A percentile compares a stretch with the other conserved stretches of the same genome.
These are phyloP conservation scores for Yamadazyma scolyti DNA, from an alignment of 805 yeast species.

Conservation along the genomic window DNA sequence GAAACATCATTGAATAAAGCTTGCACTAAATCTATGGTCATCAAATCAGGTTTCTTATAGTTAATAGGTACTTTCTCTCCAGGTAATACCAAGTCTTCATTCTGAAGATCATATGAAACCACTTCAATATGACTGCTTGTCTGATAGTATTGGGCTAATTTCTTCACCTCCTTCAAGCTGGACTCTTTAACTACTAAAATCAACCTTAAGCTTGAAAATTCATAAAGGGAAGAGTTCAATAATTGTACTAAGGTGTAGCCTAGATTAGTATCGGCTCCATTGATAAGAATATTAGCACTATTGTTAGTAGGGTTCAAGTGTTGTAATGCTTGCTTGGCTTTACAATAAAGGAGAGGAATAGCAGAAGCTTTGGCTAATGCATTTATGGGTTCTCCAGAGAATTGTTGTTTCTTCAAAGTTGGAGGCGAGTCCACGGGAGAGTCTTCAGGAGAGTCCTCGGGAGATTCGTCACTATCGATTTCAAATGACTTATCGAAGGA, in stretches of 20 bases:
- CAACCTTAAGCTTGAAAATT: conserved; percentile 22
- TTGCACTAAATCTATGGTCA: conserved; percentile 35
- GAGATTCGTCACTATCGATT: conserved; percentile 10
- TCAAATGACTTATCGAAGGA: conserved; percentile 8
- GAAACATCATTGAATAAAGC: conserved; percentile 22
- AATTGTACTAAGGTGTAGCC: conserved; percentile 34
- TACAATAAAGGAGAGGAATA: conserved; percentile 32
- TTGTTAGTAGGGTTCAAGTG: conserved; percentile 16
- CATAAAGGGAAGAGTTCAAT: conserved; percentile 25
- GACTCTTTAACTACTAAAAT: conserved; percentile 27
- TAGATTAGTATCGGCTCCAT: conserved; percentile 41
- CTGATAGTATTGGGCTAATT: conserved; percentile 18
- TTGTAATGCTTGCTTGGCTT: conserved; percentile 33
- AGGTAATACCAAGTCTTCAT: conserved; percentile 31
- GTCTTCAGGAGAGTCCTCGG: conserved; percentile 1
- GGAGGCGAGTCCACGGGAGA: background rate
- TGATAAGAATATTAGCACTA: conserved; percentile 33
- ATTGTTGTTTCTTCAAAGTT: conserved; percentile 2
- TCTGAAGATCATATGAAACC: conserved; percentile 29
- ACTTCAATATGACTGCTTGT: conserved; percentile 18
- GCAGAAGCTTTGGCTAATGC: conserved; percentile 28
- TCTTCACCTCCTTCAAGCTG: conserved; percentile 9
- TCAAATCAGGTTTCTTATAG: conserved; percentile 35
- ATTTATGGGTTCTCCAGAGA: conserved; percentile 10
- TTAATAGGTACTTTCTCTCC: conserved; percentile 31